Conservation (phyloP, 768 basidiomycete species). For the Trichaptum fuscoviolaceum region DNA sequence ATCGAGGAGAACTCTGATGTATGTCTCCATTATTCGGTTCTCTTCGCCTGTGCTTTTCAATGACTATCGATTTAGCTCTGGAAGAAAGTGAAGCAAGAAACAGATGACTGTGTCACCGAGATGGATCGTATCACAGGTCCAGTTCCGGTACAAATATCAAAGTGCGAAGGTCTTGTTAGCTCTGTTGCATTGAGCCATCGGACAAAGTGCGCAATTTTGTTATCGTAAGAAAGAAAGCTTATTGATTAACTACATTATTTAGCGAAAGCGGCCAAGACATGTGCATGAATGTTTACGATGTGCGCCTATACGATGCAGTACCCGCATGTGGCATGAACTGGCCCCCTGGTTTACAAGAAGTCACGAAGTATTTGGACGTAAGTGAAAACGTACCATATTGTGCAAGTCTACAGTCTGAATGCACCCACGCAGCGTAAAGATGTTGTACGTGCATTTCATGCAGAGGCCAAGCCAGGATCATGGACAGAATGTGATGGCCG, state of each 20-base stretch:
- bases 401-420: slow-evolving; percentile 4
- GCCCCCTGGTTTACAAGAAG: slow-evolving; percentile 78
- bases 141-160: slow-evolving; percentile 46
- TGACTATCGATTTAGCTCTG: slow-evolving; percentile 41
- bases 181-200: slow-evolving; percentile 22
- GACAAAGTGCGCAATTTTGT: background rate
- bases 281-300: slow-evolving; percentile 94
- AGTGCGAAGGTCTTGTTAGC: slow-evolving; percentile 58
- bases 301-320: slow-evolving; percentile 76
- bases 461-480: slow-evolving; percentile 61
- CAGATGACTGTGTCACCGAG: slow-evolving; percentile 53
- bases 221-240: background rate
- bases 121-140: slow-evolving; percentile 32
- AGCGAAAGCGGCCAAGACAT: slow-evolving; percentile 65
- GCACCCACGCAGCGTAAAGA: slow-evolving; percentile 56
- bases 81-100: slow-evolving; percentile 48
- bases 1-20: slow-evolving; percentile 70
- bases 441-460: slow-evolving; percentile 82
- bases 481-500: slow-evolving; percentile 84
- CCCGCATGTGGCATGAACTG: slow-evolving; percentile 98
- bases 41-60: slow-evolving; percentile 3
- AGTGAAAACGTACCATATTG: slow-evolving; percentile 22
- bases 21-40: slow-evolving; percentile 16
- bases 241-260: background rate
- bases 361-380: slow-evolving; percentile 79